Percentiles rank a stretch among this genome's conserved stretches.
Evolutionary conservation across 805 yeast species (phyloP).

Genomic region (Candida ascalaphidarum): DNA sequence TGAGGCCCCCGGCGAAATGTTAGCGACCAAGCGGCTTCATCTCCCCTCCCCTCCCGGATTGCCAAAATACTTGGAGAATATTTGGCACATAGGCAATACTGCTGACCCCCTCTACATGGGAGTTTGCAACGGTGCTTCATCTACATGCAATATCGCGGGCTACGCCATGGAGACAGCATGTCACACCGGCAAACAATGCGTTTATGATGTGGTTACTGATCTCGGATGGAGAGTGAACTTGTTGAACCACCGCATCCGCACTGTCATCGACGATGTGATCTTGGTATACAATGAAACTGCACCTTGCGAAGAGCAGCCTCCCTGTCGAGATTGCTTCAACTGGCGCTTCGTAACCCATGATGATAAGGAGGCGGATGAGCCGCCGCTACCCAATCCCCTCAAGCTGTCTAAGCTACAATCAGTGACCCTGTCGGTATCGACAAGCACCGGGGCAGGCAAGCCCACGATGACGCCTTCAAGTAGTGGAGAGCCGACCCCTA

Average conservation of each 20-base stretch:
- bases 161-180: constrained; percentile 97
- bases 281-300: constrained; percentile 71
- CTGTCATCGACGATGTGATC: constrained; percentile 78
- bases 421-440: not conserved
- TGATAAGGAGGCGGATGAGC: constrained; percentile 29
- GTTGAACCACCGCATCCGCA: constrained; percentile 82
- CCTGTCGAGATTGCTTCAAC: constrained; percentile 83
- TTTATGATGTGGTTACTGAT: constrained; percentile 84
- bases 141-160: constrained; percentile 84
- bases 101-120: constrained; percentile 98
- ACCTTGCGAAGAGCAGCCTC: constrained; percentile 61
- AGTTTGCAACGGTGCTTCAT: constrained; percentile 88
- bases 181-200: constrained; percentile 82
- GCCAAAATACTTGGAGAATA: constrained; percentile 66
- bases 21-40: constrained; percentile 79
- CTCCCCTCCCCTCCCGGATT: constrained; percentile 90
- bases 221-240: constrained; percentile 87
- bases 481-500: constrained; percentile 2
- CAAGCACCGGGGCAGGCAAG: too few relatives aligned
- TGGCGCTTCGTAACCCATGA: constrained; percentile 68
- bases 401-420: not conserved
- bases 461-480: too few relatives aligned
- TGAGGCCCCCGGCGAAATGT: constrained; percentile 87
- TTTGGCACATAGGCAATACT: constrained; percentile 95
- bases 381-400: constrained; percentile 29